Conservation (phyloP, 306 rosid species). For the Vachellia collinsii region DNA sequence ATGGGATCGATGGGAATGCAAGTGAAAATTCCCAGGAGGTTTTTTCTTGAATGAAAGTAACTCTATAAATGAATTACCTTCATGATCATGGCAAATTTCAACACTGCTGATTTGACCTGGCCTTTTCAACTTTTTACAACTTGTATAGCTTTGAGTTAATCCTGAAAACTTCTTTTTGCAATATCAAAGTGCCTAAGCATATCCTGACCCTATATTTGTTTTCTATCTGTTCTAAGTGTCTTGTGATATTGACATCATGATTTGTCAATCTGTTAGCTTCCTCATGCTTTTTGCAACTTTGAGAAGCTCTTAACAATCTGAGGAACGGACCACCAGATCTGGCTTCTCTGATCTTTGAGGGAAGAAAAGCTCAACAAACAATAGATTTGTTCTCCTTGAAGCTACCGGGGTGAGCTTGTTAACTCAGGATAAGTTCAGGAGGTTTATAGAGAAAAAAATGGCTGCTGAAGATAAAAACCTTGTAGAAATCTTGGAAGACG, state of each 20-base stretch:
- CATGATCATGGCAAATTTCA: neutral
- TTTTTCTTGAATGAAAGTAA: neutral
- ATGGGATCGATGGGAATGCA: neutral
- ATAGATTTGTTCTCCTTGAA: neutral
- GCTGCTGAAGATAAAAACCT: conserved; percentile 65
- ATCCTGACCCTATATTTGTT: neutral
- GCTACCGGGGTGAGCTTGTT: neutral
- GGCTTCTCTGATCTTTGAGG: conserved; percentile 8
- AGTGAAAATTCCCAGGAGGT: neutral
- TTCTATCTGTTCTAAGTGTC: neutral
- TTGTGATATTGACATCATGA: conserved; percentile 28
- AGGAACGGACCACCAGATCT: conserved; percentile 18
- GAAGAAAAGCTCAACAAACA: conserved; percentile 9
- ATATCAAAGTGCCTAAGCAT: conserved; percentile 19
- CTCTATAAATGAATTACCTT: conserved; percentile 17
- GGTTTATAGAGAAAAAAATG: conserved; percentile 44
- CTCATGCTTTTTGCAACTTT: neutral
- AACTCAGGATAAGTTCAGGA: neutral
- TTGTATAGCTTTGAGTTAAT: conserved; percentile 8
- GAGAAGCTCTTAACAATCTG: conserved; percentile 29
- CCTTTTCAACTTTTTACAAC: neutral
- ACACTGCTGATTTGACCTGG: neutral
- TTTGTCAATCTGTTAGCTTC: conserved; percentile 4
- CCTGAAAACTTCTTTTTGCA: conserved; percentile 6
- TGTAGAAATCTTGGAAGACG: conserved; percentile 74